Conservation (phyloP, 192 early-diverging fungal species). For the Linnemannia elongata region DNA sequence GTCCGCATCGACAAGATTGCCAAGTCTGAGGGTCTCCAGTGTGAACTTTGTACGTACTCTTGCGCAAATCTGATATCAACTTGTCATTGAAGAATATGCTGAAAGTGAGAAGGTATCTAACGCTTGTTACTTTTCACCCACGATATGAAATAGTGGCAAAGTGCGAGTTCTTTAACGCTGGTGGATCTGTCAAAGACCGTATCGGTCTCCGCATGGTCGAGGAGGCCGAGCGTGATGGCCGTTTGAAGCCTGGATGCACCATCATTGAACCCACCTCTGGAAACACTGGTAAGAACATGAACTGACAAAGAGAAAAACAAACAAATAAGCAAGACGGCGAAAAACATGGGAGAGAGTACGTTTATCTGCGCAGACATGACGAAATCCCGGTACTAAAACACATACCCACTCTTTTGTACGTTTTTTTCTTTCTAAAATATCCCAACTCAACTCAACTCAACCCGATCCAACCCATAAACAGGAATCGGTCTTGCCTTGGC, state of each 20-base stretch:
- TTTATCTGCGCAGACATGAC: constrained; percentile 24
- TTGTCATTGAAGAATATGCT: not conserved
- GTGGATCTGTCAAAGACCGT: constrained; percentile 99
- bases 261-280: constrained; percentile 99
- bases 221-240: constrained; percentile 92
- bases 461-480: not conserved
- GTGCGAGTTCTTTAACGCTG: constrained; percentile 99
- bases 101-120: not conserved
- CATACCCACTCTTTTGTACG: not conserved
- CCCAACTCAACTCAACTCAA: not conserved
- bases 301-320: no score
- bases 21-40: constrained; percentile 93
- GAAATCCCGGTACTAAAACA: constrained; percentile 13
- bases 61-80: not conserved
- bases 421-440: not conserved
- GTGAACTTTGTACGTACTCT: constrained; percentile 82
- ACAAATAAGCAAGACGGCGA: not conserved
- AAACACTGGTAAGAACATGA: constrained; percentile 84
- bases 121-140: constrained; percentile 18
- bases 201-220: constrained; percentile 98
- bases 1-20: constrained; percentile 93
- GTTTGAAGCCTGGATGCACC: constrained; percentile 91
- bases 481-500: constrained; percentile 95
- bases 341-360: not conserved
- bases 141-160: constrained; percentile 77